Percentiles rank a stretch among this genome's conserved stretches.
Evolutionary conservation across 2,329 filamentous ascomycete species (phyloP).

Genomic region (Cordyceps fumosorosea): DNA sequence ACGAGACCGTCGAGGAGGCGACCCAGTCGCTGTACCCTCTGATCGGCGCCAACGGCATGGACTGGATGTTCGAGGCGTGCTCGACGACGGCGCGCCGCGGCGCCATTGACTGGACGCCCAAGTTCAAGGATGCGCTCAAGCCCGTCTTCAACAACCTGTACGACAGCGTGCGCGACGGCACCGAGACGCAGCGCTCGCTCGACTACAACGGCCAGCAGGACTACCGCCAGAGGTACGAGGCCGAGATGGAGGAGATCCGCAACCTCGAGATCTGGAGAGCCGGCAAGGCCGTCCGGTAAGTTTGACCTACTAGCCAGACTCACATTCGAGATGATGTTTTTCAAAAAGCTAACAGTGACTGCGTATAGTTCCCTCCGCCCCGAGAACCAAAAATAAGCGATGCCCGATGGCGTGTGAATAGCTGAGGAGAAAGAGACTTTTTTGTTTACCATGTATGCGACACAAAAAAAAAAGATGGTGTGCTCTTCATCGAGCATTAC

Average conservation of each 20-base stretch:
- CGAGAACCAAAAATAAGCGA: constrained; percentile 71
- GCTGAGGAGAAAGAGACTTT: not conserved
- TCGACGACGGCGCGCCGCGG: constrained; percentile 96
- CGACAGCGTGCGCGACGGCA: constrained; percentile 82
- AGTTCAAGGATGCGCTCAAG: constrained; percentile 98
- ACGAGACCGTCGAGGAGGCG: constrained; percentile 99
- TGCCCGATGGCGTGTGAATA: constrained; percentile 3
- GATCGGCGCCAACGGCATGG: constrained; percentile 97
- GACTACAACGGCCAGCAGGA: constrained; percentile 95
- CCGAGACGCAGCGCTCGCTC: constrained; percentile 91
- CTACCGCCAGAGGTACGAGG: constrained; percentile 96
- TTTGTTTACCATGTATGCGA: constrained; percentile 1
- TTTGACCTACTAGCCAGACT: too few relatives aligned
- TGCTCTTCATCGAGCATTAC: not conserved
- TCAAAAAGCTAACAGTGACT: constrained; percentile 18
- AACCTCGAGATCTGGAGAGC: constrained; percentile 98
- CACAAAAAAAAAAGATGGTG: constrained; percentile 2
- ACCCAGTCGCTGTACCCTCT: constrained; percentile 97
- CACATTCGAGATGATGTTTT: not conserved
- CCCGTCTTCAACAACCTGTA: constrained; percentile 98
- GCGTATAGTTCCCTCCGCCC: constrained; percentile 62
- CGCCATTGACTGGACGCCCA: constrained; percentile 96
- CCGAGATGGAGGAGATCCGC: constrained; percentile 98
- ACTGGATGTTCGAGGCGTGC: constrained; percentile 99
- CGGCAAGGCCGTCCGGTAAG: constrained; percentile 89